Evolutionary conservation across 805 yeast species (phyloP), one percentile per base, ranked within the genome.

Genomic region (Ogataea corticis): DNA sequence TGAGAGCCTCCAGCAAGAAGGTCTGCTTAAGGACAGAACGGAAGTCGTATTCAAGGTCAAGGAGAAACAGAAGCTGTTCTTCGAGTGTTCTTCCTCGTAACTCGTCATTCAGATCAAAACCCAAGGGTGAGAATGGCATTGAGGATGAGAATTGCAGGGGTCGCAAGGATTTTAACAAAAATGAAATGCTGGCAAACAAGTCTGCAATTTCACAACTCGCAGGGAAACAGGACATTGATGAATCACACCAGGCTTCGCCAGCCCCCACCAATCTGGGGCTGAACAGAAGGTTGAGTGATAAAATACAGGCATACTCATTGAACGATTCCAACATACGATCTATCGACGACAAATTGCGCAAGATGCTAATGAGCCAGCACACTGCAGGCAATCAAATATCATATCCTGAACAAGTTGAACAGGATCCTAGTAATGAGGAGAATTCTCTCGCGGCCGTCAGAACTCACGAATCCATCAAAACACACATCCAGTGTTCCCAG

Each of bases 11-110:
- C 3, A 33, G 42, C 29, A 61, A 51, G 37, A 61, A 55, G 33
- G 25, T 38, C 4, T 30, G 40, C 3, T 17, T 23, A 2, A 51
- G 43, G 31, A 10, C 36, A 10, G 51, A 50, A 16, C 46, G 39
- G 16, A 49, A 42, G 28, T 49, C 57, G 6, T 32, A 51, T 9
- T 46, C 57, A 12, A 51, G 37, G 33, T 43, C 35, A 6, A 37
- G 44, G 15, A 44, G 52, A 33, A 50, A 44, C 21, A 38, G 58
- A 47, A 50, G 56, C 31, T 27, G 54, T 7, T 50, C 58, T 6
- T 42, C 56, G 3, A 49, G 51, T 30, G 17, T 38, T 13, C 4
- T 50, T 17, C 42, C 29, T n/a, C 38, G 42, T 10, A 35, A 17
- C 19, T 33, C 41, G 4, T 44, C 52, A 23, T 13, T 36, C 36